Evolutionary conservation across 2,329 filamentous ascomycete genomes (phyloP).

Genomic region (Fusarium gaditjirri): DNA sequence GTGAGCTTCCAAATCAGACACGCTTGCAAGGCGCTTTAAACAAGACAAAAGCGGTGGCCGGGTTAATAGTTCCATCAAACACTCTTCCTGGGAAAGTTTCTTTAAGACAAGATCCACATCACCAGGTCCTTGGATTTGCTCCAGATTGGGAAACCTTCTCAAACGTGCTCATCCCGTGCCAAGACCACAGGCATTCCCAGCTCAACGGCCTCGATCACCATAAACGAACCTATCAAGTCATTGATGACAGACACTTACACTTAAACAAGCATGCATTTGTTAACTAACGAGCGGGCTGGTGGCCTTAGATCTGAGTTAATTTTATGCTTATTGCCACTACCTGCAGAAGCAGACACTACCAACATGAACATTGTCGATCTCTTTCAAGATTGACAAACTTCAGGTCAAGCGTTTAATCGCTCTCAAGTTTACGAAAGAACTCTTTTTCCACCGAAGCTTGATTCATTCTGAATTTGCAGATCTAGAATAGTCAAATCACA

Average conservation of each 20-base stretch:
- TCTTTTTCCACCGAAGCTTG: background rate
- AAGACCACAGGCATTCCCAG: background rate
- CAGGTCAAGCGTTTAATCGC: background rate
- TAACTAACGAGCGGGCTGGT: background rate
- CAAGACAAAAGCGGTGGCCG: background rate
- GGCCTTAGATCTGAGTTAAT: constrained; percentile 1
- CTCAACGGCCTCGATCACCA: background rate
- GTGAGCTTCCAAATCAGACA: background rate
- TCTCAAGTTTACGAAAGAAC: too few relatives aligned
- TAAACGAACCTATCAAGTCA: background rate
- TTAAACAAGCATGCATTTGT: background rate
- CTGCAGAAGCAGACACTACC: background rate
- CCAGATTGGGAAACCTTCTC: constrained; percentile 10
- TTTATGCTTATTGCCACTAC: constrained; percentile 3
- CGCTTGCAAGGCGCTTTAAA: rapidly evolving
- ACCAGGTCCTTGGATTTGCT: background rate
- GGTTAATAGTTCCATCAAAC: background rate
- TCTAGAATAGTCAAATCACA: background rate
- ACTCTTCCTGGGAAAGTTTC: background rate
- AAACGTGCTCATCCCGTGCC: constrained; percentile 17
- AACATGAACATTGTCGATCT: background rate
- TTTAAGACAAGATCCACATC: background rate
- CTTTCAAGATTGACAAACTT: background rate
- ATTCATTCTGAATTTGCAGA: too few relatives aligned
- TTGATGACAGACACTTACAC: background rate